phyloP scores from a whole-genome alignment of 2,329 filamentous ascomycete genomes.

The Alternaria novae-zelandiae region DNA sequence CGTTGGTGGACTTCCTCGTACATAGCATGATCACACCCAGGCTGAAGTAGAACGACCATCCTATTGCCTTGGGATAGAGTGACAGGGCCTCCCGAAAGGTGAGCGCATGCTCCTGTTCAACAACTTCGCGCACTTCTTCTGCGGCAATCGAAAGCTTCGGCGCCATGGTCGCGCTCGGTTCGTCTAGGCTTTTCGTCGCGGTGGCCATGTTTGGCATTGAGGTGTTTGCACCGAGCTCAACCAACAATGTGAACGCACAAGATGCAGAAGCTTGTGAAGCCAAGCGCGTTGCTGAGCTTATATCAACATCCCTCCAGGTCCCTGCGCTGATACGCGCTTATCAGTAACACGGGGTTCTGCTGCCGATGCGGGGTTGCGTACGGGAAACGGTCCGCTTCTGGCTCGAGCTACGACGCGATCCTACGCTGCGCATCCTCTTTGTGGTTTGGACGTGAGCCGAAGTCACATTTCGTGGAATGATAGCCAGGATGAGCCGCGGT shows the following conservation, averaged over 20 bases:
- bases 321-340: neutral
- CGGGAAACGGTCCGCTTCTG: neutral
- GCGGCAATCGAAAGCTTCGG: neutral
- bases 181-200: neutral
- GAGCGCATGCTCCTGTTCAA: neutral
- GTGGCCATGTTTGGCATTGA: neutral
- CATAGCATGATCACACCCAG: neutral
- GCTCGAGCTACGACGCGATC: neutral
- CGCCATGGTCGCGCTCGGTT: neutral
- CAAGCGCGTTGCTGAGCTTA: neutral
- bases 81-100: neutral
- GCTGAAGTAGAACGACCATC: neutral
- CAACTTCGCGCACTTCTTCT: neutral
- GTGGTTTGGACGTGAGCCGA: neutral
- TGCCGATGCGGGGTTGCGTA: neutral
- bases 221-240: neutral
- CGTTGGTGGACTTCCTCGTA: neutral
- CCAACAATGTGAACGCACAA: neutral
- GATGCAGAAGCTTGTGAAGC: neutral
- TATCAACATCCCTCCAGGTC: neutral
- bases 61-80: neutral
- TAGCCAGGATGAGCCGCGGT: neutral
- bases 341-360: neutral
- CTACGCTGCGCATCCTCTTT: neutral
- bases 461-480: neutral